Percentiles rank a stretch among this genome's conserved stretches.
phyloP scores from a whole-genome alignment of 108 stramenopile species.

The Bacterosira constricta region DNA sequence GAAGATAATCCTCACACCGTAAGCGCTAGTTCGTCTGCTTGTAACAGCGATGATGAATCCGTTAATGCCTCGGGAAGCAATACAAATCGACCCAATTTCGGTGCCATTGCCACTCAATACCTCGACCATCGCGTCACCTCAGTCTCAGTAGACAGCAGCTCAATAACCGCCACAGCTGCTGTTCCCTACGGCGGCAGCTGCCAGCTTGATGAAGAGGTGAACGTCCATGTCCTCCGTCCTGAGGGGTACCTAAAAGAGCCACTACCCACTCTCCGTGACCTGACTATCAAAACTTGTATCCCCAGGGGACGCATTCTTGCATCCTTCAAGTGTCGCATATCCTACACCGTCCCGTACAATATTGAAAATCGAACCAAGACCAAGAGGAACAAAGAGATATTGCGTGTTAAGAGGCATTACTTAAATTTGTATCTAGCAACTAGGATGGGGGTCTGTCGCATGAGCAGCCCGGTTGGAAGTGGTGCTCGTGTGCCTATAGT shows the following conservation, averaged over 20 bases:
- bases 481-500: no score
- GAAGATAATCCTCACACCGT: no score
- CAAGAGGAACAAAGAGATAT: conserved; percentile 48
- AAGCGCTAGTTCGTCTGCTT: not conserved
- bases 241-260: conserved; percentile 1
- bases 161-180: not conserved
- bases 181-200: not conserved
- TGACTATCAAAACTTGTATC: conserved; percentile 48
- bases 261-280: conserved; percentile 52
- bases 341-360: conserved; percentile 27
- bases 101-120: not conserved
- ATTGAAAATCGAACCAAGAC: conserved; percentile 42
- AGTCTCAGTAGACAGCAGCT: not conserved
- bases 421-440: conserved; percentile 52
- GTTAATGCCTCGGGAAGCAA: no score
- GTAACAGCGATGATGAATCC: no score
- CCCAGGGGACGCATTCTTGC: conserved; percentile 44
- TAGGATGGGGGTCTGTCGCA: conserved; percentile 21
- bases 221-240: conserved; percentile 49
- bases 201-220: conserved; percentile 40
- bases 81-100: no score
- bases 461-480: no score
- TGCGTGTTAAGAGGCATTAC: conserved; percentile 55
- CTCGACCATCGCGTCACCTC: not conserved
- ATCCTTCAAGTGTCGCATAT: conserved; percentile 45